Evolutionary conservation across 805 yeast genomes (phyloP).

Genomic region (Komagataella pastoris): DNA sequence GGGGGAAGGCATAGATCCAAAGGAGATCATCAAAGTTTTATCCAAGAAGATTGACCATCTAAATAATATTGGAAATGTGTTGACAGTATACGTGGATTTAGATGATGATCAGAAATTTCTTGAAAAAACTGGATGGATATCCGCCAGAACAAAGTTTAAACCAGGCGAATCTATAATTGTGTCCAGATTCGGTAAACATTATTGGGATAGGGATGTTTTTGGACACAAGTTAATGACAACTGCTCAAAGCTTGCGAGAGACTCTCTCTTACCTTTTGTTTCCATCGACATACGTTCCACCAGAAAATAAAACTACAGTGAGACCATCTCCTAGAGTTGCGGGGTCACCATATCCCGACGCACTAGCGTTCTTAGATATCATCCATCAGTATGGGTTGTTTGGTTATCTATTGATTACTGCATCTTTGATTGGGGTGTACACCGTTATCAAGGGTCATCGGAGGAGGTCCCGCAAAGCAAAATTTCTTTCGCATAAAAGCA

Average conservation of each 20-base stretch:
- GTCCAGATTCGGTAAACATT: slow-evolving; percentile 19
- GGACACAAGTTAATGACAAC: slow-evolving; percentile 24
- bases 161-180: slow-evolving; percentile 48
- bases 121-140: slow-evolving; percentile 19
- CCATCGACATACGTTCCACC: slow-evolving; percentile 9
- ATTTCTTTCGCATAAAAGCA: neutral
- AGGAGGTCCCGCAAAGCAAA: neutral
- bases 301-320: slow-evolving; percentile 3
- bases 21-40: slow-evolving; percentile 31
- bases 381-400: slow-evolving; percentile 29
- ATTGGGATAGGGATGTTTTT: slow-evolving; percentile 17
- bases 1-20: slow-evolving; percentile 26
- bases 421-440: neutral
- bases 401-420: slow-evolving; percentile 22
- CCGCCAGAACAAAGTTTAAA: slow-evolving; percentile 17
- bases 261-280: slow-evolving; percentile 24
- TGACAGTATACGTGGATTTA: slow-evolving; percentile 36
- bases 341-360: slow-evolving; percentile 27
- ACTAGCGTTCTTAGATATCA: slow-evolving; percentile 26
- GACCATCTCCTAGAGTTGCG: slow-evolving; percentile 17
- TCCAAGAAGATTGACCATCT: slow-evolving; percentile 36
- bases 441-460: neutral
- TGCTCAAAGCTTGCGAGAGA: slow-evolving; percentile 18
- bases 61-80: slow-evolving; percentile 21
- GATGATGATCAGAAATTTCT: slow-evolving; percentile 19